Evolutionary conservation across 108 stramenopile genomes (phyloP).

Genomic region (Aureococcus anophagefferens): DNA sequence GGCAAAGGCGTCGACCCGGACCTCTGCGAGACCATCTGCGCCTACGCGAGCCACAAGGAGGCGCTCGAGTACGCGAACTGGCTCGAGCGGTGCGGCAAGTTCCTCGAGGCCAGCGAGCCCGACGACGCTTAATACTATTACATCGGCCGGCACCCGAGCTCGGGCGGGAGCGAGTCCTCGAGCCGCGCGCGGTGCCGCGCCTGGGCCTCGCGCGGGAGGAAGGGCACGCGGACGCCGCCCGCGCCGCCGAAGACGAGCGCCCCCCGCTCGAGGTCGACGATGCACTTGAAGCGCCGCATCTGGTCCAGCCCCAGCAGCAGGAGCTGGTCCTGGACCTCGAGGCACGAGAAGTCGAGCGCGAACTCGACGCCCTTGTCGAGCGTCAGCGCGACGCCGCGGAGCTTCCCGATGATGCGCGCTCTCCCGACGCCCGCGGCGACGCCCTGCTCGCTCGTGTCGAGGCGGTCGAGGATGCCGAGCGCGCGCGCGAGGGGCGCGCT

Average conservation of each 20-base stretch:
- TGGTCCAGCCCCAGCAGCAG: conserved; percentile 62
- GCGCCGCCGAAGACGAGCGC: conserved; percentile 51
- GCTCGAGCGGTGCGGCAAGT: no score
- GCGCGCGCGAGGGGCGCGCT: conserved; percentile 42
- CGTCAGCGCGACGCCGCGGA: conserved; percentile 41
- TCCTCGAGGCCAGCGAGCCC: no score
- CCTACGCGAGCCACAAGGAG: no score
- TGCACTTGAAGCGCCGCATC: conserved; percentile 57
- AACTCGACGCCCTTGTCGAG: conserved; percentile 5
- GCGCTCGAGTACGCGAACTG: no score
- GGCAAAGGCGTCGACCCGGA: no score
- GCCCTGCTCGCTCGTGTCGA: conserved; percentile 40
- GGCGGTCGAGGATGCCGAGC: conserved; percentile 41
- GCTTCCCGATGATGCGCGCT: conserved; percentile 45
- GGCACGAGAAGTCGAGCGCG: conserved; percentile 50
- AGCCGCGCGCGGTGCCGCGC: no score
- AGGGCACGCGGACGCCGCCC: conserved; percentile 50
- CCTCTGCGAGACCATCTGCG: no score
- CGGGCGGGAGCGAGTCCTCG: no score
- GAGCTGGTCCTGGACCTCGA: conserved; percentile 44
- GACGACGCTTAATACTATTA: no score
- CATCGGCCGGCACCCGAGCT: no score
- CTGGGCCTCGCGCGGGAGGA: conserved; percentile 34
- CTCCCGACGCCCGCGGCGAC: conserved; percentile 56
- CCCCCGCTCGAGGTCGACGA: conserved; percentile 51